Evolutionary conservation across 2,329 filamentous ascomycete genomes (phyloP).

Genomic region (Fusarium marasasianum): DNA sequence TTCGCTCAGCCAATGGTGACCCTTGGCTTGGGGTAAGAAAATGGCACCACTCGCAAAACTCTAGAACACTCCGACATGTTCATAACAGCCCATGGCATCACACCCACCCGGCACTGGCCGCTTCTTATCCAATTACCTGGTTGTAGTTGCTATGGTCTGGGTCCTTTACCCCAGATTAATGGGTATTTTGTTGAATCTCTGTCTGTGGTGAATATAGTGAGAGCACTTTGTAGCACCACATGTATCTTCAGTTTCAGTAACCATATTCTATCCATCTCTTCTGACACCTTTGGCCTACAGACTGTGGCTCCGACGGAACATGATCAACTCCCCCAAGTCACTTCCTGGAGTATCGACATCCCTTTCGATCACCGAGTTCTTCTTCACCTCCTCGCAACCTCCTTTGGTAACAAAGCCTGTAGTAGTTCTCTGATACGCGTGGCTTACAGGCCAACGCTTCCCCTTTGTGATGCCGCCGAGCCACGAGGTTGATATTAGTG

Average conservation of each 20-base stretch:
- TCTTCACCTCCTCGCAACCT: neutral
- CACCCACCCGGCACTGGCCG: constrained; percentile 27
- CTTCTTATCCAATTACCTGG: neutral
- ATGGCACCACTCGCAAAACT: constrained; percentile 39
- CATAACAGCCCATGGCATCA: constrained; percentile 34
- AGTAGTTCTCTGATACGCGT: constrained; percentile 3
- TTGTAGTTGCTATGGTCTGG: neutral
- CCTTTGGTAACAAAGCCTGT: neutral
- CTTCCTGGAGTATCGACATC: neutral
- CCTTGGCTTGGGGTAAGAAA: neutral
- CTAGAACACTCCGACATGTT: constrained; percentile 30
- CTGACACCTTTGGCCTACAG: neutral
- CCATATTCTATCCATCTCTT: constrained; percentile 1
- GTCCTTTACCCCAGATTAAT: constrained; percentile 37
- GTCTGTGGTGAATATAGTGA: constrained; percentile 2
- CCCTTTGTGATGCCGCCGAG: neutral
- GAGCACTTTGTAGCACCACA: constrained; percentile 15
- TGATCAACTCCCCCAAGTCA: neutral
- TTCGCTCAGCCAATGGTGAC: neutral
- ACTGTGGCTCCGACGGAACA: neutral
- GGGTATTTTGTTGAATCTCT: constrained; percentile 1
- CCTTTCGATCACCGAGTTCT: neutral
- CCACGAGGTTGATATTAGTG: constrained; percentile 4
- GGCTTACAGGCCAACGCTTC: constrained; percentile 9
- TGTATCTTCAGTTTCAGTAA: neutral